Conservation (phyloP, 129 eudicot species). For the Centrapalus pauciflorus region DNA sequence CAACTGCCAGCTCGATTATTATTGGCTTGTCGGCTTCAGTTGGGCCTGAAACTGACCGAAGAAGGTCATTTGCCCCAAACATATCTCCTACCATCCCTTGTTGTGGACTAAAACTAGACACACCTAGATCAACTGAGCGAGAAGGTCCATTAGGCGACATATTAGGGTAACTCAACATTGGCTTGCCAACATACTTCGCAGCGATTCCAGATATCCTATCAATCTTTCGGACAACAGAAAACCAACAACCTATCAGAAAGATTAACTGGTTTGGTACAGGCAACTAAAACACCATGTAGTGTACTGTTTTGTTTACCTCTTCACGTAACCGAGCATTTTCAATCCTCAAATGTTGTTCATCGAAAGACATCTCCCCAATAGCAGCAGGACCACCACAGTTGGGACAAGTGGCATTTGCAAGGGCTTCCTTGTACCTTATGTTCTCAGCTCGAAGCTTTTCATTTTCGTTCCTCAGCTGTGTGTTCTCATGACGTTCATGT, state of each 20-base stretch:
- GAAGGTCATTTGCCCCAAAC: conserved; percentile 69
- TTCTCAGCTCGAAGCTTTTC: conserved; percentile 94
- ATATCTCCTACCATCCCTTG: conserved; percentile 63
- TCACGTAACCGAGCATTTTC: conserved; percentile 90
- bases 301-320: conserved; percentile 43
- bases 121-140: conserved; percentile 80
- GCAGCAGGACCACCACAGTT: conserved; percentile 98
- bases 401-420: conserved; percentile 82
- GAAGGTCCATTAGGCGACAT: conserved; percentile 45
- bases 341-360: conserved; percentile 88
- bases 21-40: conserved; percentile 83
- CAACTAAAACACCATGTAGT: not conserved
- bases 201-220: conserved; percentile 96
- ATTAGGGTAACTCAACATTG: conserved; percentile 71
- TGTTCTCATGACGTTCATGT: conserved; percentile 87
- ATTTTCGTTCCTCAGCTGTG: conserved; percentile 74
- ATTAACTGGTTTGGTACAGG: not conserved
- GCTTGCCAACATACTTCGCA: conserved; percentile 97
- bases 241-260: not conserved
- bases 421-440: conserved; percentile 87
- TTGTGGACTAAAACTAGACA: conserved; percentile 52
- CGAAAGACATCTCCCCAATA: conserved; percentile 95
- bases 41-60: conserved; percentile 75
- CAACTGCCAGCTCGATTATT: conserved; percentile 90
- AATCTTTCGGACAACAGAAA: conserved; percentile 43